Evolutionary conservation across 139 green algal genomes (phyloP), one percentile per base, ranked within the genome.

Genomic region (Eudorina sp.): DNA sequence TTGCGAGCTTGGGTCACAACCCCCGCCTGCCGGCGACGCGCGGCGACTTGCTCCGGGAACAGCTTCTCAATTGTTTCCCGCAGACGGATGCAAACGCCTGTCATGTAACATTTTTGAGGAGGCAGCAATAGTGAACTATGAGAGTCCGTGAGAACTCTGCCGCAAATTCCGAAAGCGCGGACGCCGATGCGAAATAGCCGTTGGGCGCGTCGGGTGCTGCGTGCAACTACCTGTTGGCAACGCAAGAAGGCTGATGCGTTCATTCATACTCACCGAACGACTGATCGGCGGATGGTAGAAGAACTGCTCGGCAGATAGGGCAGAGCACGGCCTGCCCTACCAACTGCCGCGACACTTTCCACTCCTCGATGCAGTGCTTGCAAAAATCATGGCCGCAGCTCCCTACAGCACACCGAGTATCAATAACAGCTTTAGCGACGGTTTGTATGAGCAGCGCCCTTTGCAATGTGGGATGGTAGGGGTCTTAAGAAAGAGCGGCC

Each of bases 371-470:
- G 89, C 89, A 92, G 64, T 69, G 75, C 83, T 88, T 89, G 75
- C 89, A 92, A 75, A 92, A 92, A 38, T 92, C 89, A 58, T 92
- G 89, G 0, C 89, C 89, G 29, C 89, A 92, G 14, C 83, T 89
- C 1, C 89, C 89, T 92, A 55, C 53, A 34, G 23, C 27, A 19
- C 3, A 40, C 51, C 51, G 16, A n/a, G n/a, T n/a, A n/a, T n/a
- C n/a, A n/a, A n/a, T n/a, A n/a, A n/a, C n/a, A n/a, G n/a, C n/a
- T n/a, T n/a, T n/a, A n/a, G n/a, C n/a, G n/a, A n/a, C n/a, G n/a
- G n/a, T n/a, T n/a, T n/a, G n/a, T n/a, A n/a, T n/a, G n/a, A n/a
- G n/a, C n/a, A n/a, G n/a, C n/a, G n/a, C n/a, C n/a, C n/a, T n/a
- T n/a, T n/a, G n/a, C n/a, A n/a, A n/a, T n/a, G n/a, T n/a, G n/a